A percentile compares a stretch with the other conserved stretches of the same genome.
Conservation (phyloP, 257 asterid genomes). For the Nicotiana benthamiana region DNA sequence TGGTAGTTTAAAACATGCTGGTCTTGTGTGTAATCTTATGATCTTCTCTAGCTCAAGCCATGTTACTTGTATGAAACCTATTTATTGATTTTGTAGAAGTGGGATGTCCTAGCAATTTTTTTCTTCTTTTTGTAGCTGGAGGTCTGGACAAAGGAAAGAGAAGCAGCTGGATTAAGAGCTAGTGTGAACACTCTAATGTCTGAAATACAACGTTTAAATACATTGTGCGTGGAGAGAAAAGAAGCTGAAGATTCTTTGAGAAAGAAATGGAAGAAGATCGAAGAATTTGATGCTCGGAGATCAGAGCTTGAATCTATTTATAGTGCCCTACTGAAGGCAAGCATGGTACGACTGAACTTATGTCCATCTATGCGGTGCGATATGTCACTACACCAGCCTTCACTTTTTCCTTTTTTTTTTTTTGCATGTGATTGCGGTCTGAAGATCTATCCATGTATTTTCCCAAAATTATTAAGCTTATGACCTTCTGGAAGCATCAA, state of each 20-base stretch:
- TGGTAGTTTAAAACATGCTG: constrained; percentile 1
- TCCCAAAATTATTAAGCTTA: not conserved
- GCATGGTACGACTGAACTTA: constrained; percentile 46
- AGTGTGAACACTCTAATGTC: constrained; percentile 70
- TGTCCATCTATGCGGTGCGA: not conserved
- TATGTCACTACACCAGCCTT: not conserved
- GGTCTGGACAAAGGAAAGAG: constrained; percentile 98
- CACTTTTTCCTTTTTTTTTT: not conserved
- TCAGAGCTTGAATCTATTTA: constrained; percentile 87
- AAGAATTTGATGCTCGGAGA: constrained; percentile 96
- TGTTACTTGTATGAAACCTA: not conserved
- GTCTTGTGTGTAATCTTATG: not conserved
- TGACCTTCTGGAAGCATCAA: not conserved
- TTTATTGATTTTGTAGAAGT: not conserved
- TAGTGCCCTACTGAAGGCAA: constrained; percentile 77
- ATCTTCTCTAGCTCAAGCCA: not conserved
- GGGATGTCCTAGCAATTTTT: constrained; percentile 13
- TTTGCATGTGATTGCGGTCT: not conserved
- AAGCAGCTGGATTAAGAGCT: constrained; percentile 86
- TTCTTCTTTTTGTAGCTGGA: constrained; percentile 55
- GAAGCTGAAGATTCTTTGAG: constrained; percentile 94
- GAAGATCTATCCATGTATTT: not conserved
- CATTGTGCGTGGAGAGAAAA: constrained; percentile 87
- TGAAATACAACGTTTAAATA: constrained; percentile 88
- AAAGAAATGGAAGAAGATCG: constrained; percentile 97